Conservation (phyloP, 2,329 filamentous ascomycete species). For the Penicillium glabrum region DNA sequence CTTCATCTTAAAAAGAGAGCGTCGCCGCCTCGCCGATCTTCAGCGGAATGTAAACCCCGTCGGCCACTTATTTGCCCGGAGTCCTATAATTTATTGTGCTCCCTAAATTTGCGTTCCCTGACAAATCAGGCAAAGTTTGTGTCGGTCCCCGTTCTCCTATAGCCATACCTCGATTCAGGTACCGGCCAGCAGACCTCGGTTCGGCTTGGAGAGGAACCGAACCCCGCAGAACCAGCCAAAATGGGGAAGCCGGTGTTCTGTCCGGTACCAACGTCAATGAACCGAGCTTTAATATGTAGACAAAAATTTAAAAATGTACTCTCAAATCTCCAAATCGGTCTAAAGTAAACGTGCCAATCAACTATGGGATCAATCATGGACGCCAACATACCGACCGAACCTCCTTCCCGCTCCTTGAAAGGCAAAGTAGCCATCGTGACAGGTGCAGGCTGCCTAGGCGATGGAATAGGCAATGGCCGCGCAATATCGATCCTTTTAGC, state of each 20-base stretch:
- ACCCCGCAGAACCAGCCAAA: constrained; percentile 6
- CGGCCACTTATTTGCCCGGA: background rate
- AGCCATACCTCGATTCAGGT: background rate
- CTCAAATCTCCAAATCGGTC: background rate
- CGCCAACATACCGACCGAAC: constrained; percentile 15
- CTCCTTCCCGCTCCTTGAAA: constrained; percentile 22
- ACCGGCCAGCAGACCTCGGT: constrained; percentile 10
- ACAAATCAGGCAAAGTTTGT: background rate
- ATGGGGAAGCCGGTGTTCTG: background rate
- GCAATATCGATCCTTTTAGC: constrained; percentile 58
- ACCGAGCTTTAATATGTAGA: background rate
- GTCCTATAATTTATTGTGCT: background rate
- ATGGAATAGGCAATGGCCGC: constrained; percentile 64
- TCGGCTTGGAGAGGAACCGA: constrained; percentile 10
- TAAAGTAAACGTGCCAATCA: background rate
- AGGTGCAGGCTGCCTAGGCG: constrained; percentile 57
- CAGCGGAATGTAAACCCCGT: background rate
- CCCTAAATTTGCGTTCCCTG: background rate
- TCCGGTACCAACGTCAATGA: background rate
- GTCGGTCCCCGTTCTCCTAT: background rate
- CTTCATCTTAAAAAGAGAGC: background rate
- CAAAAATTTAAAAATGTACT: background rate
- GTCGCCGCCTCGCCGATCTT: background rate
- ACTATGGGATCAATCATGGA: constrained; percentile 22
- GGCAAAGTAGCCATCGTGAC: constrained; percentile 52